Percentiles rank a stretch among this genome's conserved stretches.
Conservation (phyloP, 2,329 filamentous ascomycete genomes). For the Alternaria metachromatica region DNA sequence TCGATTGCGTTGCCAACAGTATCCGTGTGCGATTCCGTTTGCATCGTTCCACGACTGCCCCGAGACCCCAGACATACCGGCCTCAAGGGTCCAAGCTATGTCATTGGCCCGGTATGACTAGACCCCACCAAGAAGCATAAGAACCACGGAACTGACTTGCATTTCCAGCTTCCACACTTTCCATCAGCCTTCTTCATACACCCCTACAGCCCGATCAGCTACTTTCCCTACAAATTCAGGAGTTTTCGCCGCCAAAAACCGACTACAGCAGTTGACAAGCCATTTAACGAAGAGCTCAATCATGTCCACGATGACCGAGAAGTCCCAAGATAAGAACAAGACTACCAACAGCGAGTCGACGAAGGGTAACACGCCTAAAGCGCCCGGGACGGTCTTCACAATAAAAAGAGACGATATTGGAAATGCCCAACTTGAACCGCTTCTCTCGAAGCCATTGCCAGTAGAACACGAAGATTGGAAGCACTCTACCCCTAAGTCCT, state of each 20-base stretch:
- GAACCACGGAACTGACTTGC: slow-evolving; percentile 8
- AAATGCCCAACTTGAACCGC: slow-evolving; percentile 15
- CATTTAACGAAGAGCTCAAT: slow-evolving; percentile 13
- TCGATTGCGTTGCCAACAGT: background rate
- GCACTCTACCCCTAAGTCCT: slow-evolving; percentile 20
- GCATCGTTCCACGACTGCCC: background rate
- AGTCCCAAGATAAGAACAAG: slow-evolving; percentile 1
- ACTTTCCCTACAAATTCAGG: slow-evolving; percentile 13
- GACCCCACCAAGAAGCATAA: slow-evolving; percentile 14
- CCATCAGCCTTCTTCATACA: slow-evolving; percentile 15
- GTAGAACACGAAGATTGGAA: slow-evolving; percentile 18
- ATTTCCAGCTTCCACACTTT: slow-evolving; percentile 11
- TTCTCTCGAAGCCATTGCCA: background rate
- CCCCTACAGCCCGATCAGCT: slow-evolving; percentile 9
- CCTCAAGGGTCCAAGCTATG: slow-evolving; percentile 4
- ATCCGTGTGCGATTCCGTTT: slow-evolving; percentile 8
- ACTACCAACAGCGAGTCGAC: background rate
- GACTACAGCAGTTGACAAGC: slow-evolving; percentile 8
- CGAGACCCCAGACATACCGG: background rate
- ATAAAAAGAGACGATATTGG: background rate
- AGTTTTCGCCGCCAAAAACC: background rate
- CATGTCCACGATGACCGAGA: background rate
- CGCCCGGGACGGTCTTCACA: background rate
- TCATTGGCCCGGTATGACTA: slow-evolving; percentile 15
- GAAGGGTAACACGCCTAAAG: no score